Percentiles rank a stretch among this genome's conserved stretches.
phyloP scores from a whole-genome alignment of 805 yeast species.

The Saccharomycopsis sp. region DNA sequence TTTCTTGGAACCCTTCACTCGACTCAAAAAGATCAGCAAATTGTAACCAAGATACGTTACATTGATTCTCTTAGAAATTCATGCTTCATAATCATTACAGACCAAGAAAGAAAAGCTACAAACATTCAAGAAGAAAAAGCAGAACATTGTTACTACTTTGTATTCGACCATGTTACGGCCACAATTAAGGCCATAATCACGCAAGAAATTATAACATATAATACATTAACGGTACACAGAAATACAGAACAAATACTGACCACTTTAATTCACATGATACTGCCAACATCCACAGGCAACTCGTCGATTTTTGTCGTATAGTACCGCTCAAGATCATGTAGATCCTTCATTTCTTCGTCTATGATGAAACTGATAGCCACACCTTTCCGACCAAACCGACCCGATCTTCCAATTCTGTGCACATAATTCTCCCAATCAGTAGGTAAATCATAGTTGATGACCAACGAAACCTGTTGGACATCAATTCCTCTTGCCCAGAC shows the following conservation, averaged over 20 bases:
- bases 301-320: conserved; percentile 71
- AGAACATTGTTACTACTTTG: too few relatives aligned
- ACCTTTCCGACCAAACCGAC: conserved; percentile 98
- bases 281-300: conserved; percentile 55
- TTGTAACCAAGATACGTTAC: too few relatives aligned
- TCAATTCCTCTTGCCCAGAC: conserved; percentile 98
- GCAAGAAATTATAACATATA: too few relatives aligned
- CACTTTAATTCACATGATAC: neutral
- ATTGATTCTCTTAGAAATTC: too few relatives aligned
- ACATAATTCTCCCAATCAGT: conserved; percentile 89
- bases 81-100: too few relatives aligned
- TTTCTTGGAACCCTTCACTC: too few relatives aligned
- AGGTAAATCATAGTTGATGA: conserved; percentile 93
- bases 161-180: too few relatives aligned
- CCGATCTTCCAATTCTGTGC: conserved; percentile 97
- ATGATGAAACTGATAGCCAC: conserved; percentile 94
- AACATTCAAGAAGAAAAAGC: too few relatives aligned
- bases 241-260: neutral
- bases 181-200: too few relatives aligned
- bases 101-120: too few relatives aligned
- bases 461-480: conserved; percentile 95
- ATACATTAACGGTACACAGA: neutral
- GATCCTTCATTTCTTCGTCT: conserved; percentile 61
- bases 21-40: too few relatives aligned
- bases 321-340: conserved; percentile 69